phyloP scores from a whole-genome alignment of 225 moss, liverwort and hornwort species.

The Bryoerythrophyllum caledonicum region DNA sequence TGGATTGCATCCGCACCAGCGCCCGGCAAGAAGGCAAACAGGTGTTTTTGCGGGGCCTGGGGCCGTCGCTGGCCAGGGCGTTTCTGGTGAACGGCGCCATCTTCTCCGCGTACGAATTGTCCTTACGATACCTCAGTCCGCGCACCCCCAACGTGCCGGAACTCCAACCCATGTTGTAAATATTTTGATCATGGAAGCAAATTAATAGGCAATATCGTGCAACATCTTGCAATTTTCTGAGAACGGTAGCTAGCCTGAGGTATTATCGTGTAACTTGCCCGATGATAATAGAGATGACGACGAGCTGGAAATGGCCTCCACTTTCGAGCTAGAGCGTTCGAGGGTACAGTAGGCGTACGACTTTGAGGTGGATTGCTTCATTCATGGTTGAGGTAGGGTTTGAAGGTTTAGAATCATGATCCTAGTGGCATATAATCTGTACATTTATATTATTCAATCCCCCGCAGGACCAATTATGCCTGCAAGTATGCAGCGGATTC shows the following conservation, averaged over 20 bases:
- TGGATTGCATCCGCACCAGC: constrained; percentile 84
- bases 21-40: constrained; percentile 75
- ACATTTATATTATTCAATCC: constrained; percentile 42
- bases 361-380: constrained; percentile 32
- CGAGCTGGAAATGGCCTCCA: neutral
- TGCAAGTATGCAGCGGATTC: constrained; percentile 19
- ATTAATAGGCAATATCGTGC: too few species aligned
- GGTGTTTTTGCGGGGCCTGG: constrained; percentile 90
- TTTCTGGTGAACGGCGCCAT: constrained; percentile 93
- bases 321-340: constrained; percentile 23
- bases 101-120: constrained; percentile 92
- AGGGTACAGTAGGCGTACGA: constrained; percentile 17
- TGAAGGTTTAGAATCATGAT: constrained; percentile 29
- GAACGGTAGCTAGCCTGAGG: constrained; percentile 5
- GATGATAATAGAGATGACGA: constrained; percentile 32
- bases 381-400: constrained; percentile 14
- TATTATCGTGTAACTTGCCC: constrained; percentile 33
- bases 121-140: constrained; percentile 73
- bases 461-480: constrained; percentile 23
- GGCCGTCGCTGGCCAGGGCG: constrained; percentile 91
- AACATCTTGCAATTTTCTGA: neutral
- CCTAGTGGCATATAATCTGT: constrained; percentile 26
- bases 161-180: constrained; percentile 42
- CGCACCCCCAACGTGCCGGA: constrained; percentile 53
- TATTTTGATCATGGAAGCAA: neutral